Conservation (phyloP, 2,329 filamentous ascomycete genomes). For the Penicillium sp. region DNA sequence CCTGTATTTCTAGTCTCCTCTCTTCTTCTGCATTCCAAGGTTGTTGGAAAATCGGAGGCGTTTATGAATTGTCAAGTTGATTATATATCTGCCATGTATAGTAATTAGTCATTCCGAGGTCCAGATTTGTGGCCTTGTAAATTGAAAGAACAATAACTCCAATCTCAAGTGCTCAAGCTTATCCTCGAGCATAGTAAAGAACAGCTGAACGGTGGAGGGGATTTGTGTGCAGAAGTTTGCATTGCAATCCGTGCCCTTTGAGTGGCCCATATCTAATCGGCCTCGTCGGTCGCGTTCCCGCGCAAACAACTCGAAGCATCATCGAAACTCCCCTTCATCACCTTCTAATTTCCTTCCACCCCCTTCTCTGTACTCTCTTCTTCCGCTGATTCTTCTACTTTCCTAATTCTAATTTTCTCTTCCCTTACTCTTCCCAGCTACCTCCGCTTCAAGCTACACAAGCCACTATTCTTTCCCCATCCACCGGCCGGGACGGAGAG, state of each 20-base stretch:
- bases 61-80: neutral
- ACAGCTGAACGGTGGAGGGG: neutral
- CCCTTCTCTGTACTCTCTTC: neutral
- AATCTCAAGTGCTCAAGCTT: no score
- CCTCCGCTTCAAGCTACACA: slow-evolving; percentile 1
- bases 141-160: neutral
- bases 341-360: slow-evolving; percentile 1
- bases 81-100: neutral
- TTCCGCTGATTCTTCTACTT: neutral
- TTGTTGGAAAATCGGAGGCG: neutral
- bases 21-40: slow-evolving; percentile 12
- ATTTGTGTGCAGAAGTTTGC: neutral
- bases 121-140: neutral
- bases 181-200: no score
- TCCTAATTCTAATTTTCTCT: neutral
- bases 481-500: slow-evolving; percentile 5
- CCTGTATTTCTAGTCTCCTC: slow-evolving; percentile 6
- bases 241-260: slow-evolving; percentile 3
- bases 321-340: slow-evolving; percentile 15
- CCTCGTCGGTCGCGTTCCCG: slow-evolving; percentile 24
- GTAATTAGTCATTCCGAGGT: neutral
- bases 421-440: neutral
- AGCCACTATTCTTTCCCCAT: slow-evolving; percentile 2
- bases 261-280: slow-evolving; percentile 22
- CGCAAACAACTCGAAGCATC: slow-evolving; percentile 22